A percentile compares a stretch with the other conserved stretches of the same genome.
phyloP scores from a whole-genome alignment of 1,139 yeast genomes.

The Yamadazyma mexicana region DNA sequence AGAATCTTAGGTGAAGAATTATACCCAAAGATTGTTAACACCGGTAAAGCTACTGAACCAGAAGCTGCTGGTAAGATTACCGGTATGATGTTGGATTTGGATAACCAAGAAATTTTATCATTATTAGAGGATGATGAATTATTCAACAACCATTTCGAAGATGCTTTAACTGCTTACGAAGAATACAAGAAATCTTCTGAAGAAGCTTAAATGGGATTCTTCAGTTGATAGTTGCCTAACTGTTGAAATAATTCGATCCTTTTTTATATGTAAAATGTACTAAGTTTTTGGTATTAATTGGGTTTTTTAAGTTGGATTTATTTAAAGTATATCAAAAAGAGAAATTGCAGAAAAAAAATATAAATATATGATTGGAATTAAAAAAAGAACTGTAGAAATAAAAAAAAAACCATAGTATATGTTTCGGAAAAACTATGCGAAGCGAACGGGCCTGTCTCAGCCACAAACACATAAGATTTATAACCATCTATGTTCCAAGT shows the following conservation, averaged over 20 bases:
- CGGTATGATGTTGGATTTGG: conserved; percentile 98
- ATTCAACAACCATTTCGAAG: conserved; percentile 89
- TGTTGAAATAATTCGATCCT: conserved; percentile 19
- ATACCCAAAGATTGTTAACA: conserved; percentile 89
- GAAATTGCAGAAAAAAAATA: conserved; percentile 24
- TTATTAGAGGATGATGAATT: conserved; percentile 87
- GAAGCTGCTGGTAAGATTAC: conserved; percentile 99
- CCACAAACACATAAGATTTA: too few relatives aligned
- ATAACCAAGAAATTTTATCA: conserved; percentile 85
- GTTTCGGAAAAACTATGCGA: not conserved
- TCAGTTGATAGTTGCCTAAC: not conserved
- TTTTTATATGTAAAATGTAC: conserved; percentile 25
- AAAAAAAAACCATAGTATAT: not conserved
- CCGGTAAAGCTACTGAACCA: conserved; percentile 82
- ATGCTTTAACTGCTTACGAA: conserved; percentile 92
- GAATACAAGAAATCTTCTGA: conserved; percentile 65
- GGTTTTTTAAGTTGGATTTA: conserved; percentile 29
- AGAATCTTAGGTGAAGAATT: conserved; percentile 97
- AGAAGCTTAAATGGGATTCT: conserved; percentile 21
- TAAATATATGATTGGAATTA: conserved; percentile 19
- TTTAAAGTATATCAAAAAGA: conserved; percentile 24
- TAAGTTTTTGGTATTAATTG: conserved; percentile 24
- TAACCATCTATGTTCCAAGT: too few relatives aligned
- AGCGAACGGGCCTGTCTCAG: too few relatives aligned
- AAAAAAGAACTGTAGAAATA: too few relatives aligned